Conservation (phyloP, 2,329 filamentous ascomycete genomes). For the Seiridium unicorne region DNA sequence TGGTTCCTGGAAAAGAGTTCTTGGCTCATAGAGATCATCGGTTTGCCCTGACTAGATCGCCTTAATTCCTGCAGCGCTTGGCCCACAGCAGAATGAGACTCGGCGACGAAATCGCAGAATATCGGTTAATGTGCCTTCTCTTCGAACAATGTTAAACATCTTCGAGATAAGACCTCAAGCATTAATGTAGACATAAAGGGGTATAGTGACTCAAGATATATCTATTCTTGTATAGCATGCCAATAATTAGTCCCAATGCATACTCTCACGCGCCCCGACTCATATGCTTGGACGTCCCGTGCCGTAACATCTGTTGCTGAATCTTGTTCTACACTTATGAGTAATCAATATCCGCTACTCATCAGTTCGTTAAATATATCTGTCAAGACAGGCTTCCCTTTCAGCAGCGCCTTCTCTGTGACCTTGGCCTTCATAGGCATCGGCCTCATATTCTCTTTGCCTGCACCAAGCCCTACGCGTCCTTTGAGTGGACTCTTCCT, state of each 20-base stretch:
- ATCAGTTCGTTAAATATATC: conserved; percentile 76
- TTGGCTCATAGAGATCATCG: background rate
- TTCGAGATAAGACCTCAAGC: no score
- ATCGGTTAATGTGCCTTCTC: no score
- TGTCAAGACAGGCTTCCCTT: conserved; percentile 65
- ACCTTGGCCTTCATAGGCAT: conserved; percentile 55
- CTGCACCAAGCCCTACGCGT: conserved; percentile 8
- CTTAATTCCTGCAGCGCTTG: background rate
- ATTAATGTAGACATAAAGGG: no score
- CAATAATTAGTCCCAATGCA: no score
- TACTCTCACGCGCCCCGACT: no score
- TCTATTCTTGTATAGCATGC: no score
- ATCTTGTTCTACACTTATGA: background rate
- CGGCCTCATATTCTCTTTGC: conserved; percentile 45
- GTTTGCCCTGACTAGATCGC: background rate
- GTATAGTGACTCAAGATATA: no score
- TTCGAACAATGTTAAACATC: no score
- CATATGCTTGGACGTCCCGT: no score
- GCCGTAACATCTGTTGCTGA: background rate
- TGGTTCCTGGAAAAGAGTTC: background rate
- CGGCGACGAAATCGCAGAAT: background rate
- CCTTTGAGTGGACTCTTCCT: conserved; percentile 22
- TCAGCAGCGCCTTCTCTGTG: conserved; percentile 61
- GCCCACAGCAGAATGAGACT: background rate
- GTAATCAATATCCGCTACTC: conserved; percentile 20